These are phyloP conservation scores for Ophiostoma fasciatum DNA, from an alignment of 2,329 filamentous ascomycete genomes.

Conservation along the genomic window DNA sequence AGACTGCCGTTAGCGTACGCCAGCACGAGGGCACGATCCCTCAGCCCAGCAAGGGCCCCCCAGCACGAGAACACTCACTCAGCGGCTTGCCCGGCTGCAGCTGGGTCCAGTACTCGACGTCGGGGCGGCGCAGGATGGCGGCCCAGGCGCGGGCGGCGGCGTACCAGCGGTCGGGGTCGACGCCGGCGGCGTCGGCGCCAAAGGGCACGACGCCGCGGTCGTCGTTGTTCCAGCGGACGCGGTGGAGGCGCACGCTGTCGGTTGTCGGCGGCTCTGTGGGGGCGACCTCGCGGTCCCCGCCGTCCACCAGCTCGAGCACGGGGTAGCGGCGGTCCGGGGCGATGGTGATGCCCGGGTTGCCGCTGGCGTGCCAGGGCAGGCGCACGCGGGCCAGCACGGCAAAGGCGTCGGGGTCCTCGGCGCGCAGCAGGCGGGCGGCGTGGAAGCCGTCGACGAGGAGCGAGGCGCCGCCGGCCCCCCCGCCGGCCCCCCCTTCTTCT, in stretches of 20 bases:
- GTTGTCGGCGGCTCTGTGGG: too few species aligned
- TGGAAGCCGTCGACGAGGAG: constrained; percentile 78
- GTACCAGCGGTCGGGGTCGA: constrained; percentile 54
- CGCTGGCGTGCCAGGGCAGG: constrained; percentile 73
- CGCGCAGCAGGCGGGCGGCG: constrained; percentile 45
- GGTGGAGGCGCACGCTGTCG: constrained; percentile 29
- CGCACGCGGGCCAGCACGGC: constrained; percentile 37
- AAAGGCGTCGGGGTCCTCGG: constrained; percentile 41
- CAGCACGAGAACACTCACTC: constrained; percentile 40
- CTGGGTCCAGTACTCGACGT: constrained; percentile 66
- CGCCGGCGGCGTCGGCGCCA: constrained; percentile 18
- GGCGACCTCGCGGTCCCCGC: constrained; percentile 8
- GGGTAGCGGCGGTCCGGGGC: constrained; percentile 55
- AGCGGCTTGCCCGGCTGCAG: constrained; percentile 64
- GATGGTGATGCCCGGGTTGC: constrained; percentile 72
- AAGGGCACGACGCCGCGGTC: constrained; percentile 62
- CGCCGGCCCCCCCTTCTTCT: background rate
- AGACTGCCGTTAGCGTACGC: too few species aligned
- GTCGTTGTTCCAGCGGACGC: constrained; percentile 86
- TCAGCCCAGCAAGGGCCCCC: too few species aligned
- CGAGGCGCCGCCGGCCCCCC: constrained; percentile 51
- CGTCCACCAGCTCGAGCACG: constrained; percentile 48
- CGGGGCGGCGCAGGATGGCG: constrained; percentile 46
- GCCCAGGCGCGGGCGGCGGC: constrained; percentile 62
- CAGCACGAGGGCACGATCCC: too few species aligned